These are phyloP conservation scores for Cercospora beticola DNA, from an alignment of 2,329 filamentous ascomycete genomes.

Conservation along the genomic window DNA sequence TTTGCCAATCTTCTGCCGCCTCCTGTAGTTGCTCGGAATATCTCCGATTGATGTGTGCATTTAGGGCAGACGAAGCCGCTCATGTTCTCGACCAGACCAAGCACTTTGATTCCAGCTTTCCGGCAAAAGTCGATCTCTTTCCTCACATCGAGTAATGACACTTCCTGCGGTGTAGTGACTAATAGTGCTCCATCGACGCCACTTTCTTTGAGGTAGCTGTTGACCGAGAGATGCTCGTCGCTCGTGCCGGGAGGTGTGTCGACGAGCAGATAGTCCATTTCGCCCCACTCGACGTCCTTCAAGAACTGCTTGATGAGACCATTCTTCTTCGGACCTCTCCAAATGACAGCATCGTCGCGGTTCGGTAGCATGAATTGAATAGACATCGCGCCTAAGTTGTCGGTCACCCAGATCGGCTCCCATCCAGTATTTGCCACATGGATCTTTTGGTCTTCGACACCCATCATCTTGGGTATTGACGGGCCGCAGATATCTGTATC, in stretches of 20 bases:
- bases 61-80: slow-evolving; percentile 93
- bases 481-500: slow-evolving; percentile 98
- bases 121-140: slow-evolving; percentile 98
- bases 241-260: slow-evolving; percentile 95
- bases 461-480: slow-evolving; percentile 98
- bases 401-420: slow-evolving; percentile 93
- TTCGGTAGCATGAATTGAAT: slow-evolving; percentile 98
- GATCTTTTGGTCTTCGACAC: slow-evolving; percentile 88
- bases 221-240: slow-evolving; percentile 93
- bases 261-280: slow-evolving; percentile 87
- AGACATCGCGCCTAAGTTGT: slow-evolving; percentile 94
- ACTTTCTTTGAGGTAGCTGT: slow-evolving; percentile 83
- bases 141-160: slow-evolving; percentile 84
- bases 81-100: slow-evolving; percentile 98
- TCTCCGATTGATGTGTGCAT: slow-evolving; percentile 75
- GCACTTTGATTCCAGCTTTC: slow-evolving; percentile 84
- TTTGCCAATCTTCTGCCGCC: slow-evolving; percentile 76
- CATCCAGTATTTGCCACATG: slow-evolving; percentile 86
- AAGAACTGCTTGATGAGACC: slow-evolving; percentile 96
- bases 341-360: slow-evolving; percentile 92
- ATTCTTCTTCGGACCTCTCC: slow-evolving; percentile 98
- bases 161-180: slow-evolving; percentile 93
- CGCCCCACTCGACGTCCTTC: slow-evolving; percentile 97
- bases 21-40: slow-evolving; percentile 89
- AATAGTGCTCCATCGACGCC: slow-evolving; percentile 92